Base-by-base conservation (phyloP, 2,329 filamentous ascomycete genomes). In the Teratosphaeria nubilosa region DNA sequence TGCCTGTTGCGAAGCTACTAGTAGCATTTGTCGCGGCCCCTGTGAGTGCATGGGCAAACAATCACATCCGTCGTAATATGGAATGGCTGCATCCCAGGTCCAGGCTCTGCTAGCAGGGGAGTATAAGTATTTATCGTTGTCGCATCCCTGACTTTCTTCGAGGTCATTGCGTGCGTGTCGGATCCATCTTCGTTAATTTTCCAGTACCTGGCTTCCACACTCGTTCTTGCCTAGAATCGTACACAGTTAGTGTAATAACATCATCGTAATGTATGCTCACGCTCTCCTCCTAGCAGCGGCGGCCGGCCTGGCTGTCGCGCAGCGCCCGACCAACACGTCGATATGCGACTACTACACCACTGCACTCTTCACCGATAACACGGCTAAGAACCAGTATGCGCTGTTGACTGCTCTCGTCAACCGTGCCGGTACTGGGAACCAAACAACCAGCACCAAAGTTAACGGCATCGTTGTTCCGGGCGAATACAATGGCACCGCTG, bases 331-430 rank as follows among this genome's bases (percentile, higher is more conserved):
- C 22, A 54, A 80, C 64, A 75, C 68, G 2, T 77, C 80, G 59
- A 80, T 86, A 64, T 86, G 83, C 71, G 82, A 85, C 73, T 83
- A 84, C 71, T 86, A 86, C 72, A 84, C 82, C 34, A 82, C 75
- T 3, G 78, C 79, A n/a, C 69, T 85, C 11, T 74, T 85, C 56
- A 80, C 76, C 69, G 74, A 82, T 45, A 85, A 84, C 73, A 84
- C 78, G 41, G 79, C 80, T 20, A 76, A 74, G 31, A 85, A 83
- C 68, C 82, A 86, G 69, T 72, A 76, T 56, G 79, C 76, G 0
- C 73, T 85, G 2, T 64, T 86, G 65, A 82, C 78, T 1, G 72
- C 82, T 1, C 69, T 86, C 3, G 82, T 86, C 65, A 85, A 85
- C 71, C 85, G 82, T 6, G 83, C 79, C 22, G 81, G 85, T 60